These are phyloP conservation scores for Senecio squalidus DNA, from an alignment of 140 eudicot species.

Conservation along the genomic window DNA sequence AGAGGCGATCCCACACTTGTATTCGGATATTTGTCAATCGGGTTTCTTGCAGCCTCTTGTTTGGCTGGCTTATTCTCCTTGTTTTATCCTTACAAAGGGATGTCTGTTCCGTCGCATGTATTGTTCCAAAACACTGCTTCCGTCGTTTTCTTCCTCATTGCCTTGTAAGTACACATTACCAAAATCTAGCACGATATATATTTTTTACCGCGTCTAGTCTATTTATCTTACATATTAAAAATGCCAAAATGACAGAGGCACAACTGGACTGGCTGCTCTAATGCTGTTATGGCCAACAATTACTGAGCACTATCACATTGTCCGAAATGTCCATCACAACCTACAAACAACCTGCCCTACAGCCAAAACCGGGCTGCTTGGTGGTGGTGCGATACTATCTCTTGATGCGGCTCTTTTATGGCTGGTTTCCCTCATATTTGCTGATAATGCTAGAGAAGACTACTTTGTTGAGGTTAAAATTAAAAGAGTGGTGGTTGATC, in stretches of 20 bases:
- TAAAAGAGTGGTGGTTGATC: conserved; percentile 22
- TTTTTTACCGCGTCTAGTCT: too few species aligned
- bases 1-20: conserved; percentile 71
- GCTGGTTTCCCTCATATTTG: conserved; percentile 73
- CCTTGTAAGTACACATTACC: conserved; percentile 42
- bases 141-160: conserved; percentile 55
- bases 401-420: conserved; percentile 74
- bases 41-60: conserved; percentile 46
- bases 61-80: conserved; percentile 55
- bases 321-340: conserved; percentile 49
- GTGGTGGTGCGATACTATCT: conserved; percentile 77
- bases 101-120: conserved; percentile 49
- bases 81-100: conserved; percentile 79
- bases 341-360: conserved; percentile 53
- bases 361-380: conserved; percentile 73
- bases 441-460: conserved; percentile 62
- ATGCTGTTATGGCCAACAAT: conserved; percentile 77
- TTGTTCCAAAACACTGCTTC: conserved; percentile 62
- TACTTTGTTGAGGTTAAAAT: conserved; percentile 51
- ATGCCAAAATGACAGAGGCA: conserved; percentile 46
- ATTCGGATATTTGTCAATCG: conserved; percentile 70
- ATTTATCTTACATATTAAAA: too few species aligned
- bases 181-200: conserved; percentile 8
- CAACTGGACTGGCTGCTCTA: conserved; percentile 69
- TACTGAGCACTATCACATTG: conserved; percentile 46